Conservation (phyloP, 208 protist species). For the Trypanosoma scelopori region DNA sequence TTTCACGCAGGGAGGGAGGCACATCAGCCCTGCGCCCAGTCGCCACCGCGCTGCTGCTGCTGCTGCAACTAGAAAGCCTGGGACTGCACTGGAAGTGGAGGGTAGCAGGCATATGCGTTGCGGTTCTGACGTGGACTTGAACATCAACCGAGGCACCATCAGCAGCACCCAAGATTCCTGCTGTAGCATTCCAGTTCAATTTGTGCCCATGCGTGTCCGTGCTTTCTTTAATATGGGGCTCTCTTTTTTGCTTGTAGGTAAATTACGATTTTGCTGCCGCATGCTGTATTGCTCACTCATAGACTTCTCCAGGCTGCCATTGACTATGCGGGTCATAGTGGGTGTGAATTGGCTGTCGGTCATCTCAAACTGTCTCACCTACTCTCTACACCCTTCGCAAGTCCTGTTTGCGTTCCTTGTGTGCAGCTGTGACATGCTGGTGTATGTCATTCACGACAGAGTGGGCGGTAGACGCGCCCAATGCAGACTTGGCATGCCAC, state of each 20-base stretch:
- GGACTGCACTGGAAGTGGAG: too few relatives aligned
- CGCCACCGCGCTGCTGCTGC: background rate
- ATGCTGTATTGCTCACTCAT: slow-evolving; percentile 31
- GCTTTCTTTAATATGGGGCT: too few relatives aligned
- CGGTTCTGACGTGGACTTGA: too few relatives aligned
- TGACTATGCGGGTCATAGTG: slow-evolving; percentile 32
- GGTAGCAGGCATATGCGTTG: too few relatives aligned
- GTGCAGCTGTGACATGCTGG: slow-evolving; percentile 41
- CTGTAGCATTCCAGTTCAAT: too few relatives aligned
- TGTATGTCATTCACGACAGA: slow-evolving; percentile 20
- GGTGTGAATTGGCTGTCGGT: slow-evolving; percentile 47
- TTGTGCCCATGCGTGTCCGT: too few relatives aligned
- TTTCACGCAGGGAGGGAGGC: background rate
- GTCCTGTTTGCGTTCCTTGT: slow-evolving; percentile 65
- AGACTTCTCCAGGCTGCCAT: slow-evolving; percentile 30
- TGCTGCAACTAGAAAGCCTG: background rate
- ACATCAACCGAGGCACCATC: too few relatives aligned
- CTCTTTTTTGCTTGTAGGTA: too few relatives aligned
- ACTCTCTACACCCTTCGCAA: slow-evolving; percentile 56
- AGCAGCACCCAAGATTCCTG: too few relatives aligned
- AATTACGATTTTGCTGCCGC: background rate
- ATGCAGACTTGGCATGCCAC: background rate
- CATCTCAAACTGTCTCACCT: slow-evolving; percentile 61
- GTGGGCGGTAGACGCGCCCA: background rate
- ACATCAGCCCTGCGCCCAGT: background rate